Percentiles rank a stretch among this genome's conserved stretches.
Evolutionary conservation across 257 asterid species (phyloP).

Genomic region (Jaltomata sinuosa): DNA sequence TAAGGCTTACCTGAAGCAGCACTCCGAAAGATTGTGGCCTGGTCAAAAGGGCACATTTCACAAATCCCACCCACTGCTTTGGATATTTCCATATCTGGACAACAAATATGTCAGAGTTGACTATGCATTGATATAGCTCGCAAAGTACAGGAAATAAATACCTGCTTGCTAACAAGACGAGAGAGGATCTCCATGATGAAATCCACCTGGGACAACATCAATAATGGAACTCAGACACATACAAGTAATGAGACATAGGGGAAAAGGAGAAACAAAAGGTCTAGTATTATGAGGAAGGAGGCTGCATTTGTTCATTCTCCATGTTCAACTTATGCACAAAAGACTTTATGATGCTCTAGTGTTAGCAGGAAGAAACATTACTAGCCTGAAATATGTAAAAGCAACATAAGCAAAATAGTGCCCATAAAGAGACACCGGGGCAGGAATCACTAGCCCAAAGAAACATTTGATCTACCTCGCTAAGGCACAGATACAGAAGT

Average conservation of each 20-base stretch:
- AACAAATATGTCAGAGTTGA: slow-evolving; percentile 6
- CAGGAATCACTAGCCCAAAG: background rate
- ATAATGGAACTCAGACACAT: background rate
- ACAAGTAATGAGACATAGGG: background rate
- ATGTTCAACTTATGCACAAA: background rate
- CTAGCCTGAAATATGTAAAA: background rate
- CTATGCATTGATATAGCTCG: background rate
- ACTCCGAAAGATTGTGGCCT: slow-evolving; percentile 85
- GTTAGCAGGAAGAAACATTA: background rate
- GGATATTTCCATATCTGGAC: slow-evolving; percentile 95
- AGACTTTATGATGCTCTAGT: background rate
- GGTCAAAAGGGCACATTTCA: slow-evolving; percentile 87
- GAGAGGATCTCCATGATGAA: slow-evolving; percentile 92
- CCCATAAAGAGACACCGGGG: background rate
- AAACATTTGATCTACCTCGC: background rate
- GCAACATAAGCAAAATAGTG: background rate
- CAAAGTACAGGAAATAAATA: slow-evolving; percentile 9
- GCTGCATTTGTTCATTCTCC: background rate
- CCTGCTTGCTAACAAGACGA: slow-evolving; percentile 98
- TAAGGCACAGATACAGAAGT: background rate
- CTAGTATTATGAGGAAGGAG: background rate
- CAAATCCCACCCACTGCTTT: slow-evolving; percentile 97
- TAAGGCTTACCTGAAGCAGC: slow-evolving; percentile 74
- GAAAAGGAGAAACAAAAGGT: background rate
- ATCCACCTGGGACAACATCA: slow-evolving; percentile 54